Evolutionary conservation across 768 basidiomycete genomes (phyloP).

Genomic region (Suillus occidentalis): DNA sequence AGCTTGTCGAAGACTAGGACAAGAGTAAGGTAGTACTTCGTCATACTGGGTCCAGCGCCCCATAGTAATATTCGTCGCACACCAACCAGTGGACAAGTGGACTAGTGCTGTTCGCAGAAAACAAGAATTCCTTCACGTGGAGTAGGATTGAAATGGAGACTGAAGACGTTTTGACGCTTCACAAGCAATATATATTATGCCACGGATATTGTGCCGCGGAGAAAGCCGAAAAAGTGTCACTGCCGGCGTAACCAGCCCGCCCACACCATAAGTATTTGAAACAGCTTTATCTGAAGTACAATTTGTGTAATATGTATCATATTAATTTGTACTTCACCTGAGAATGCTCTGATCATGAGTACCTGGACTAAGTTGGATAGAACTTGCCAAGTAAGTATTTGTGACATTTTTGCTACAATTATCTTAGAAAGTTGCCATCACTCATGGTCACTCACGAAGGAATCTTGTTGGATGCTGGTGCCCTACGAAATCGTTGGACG

Average conservation of each 20-base stretch:
- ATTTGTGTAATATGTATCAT: too few species aligned
- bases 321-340: too few species aligned
- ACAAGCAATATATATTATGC: neutral
- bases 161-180: neutral
- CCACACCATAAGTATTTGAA: too few species aligned
- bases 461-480: constrained; percentile 66
- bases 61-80: constrained; percentile 22
- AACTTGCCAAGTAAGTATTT: too few species aligned
- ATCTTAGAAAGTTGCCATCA: constrained; percentile 49
- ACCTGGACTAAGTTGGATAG: too few species aligned
- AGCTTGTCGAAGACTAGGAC: neutral
- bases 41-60: constrained; percentile 41
- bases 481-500: constrained; percentile 27
- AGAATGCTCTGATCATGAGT: too few species aligned
- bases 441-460: constrained; percentile 82
- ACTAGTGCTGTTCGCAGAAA: constrained; percentile 9
- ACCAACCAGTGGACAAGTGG: constrained; percentile 21
- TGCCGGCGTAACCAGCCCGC: neutral
- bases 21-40: constrained; percentile 18
- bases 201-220: constrained; percentile 12
- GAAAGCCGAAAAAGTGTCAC: constrained; percentile 17
- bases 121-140: neutral
- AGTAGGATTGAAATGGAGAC: neutral
- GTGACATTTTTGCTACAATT: too few species aligned
- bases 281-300: too few species aligned